Conservation (phyloP, 176 grass and related monocot genomes). For the sorghum (Sorghum bicolor) region DNA sequence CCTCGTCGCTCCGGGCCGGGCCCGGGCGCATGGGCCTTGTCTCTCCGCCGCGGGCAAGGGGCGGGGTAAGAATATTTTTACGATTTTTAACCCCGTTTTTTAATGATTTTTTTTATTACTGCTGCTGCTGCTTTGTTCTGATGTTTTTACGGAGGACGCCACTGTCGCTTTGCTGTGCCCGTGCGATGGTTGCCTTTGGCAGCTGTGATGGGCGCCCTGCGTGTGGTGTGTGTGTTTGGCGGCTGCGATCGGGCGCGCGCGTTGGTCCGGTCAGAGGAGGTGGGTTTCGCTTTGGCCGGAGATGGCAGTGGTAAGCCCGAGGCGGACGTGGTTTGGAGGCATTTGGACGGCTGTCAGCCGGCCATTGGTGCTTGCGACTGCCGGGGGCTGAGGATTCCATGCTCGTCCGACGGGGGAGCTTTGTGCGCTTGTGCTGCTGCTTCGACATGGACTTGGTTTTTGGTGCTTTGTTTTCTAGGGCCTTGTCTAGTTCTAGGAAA, state of each 20-base stretch:
- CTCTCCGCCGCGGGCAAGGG: constrained; percentile 8
- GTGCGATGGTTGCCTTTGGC: neutral
- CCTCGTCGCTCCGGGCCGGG: neutral
- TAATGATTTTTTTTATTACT: neutral
- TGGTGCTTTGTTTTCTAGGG: neutral
- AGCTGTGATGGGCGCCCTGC: neutral
- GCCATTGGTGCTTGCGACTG: neutral
- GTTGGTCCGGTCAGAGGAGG: constrained; percentile 10
- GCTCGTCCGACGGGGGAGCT: neutral
- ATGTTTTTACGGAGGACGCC: neutral
- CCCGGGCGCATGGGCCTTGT: neutral
- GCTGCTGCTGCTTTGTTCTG: too few relatives aligned
- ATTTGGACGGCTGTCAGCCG: neutral
- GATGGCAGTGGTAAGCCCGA: neutral
- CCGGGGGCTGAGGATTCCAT: constrained; percentile 10
- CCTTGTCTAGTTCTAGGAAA: too few relatives aligned
- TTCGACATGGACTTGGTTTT: constrained; percentile 3
- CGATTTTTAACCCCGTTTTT: neutral
- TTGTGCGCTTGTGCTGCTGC: neutral
- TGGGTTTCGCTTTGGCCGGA: neutral
- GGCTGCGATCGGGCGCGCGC: neutral
- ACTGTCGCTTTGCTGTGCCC: neutral
- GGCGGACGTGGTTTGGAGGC: neutral
- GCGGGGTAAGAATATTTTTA: neutral
- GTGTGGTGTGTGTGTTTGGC: neutral